These are phyloP conservation scores for Rhodotorula kratochvilovae DNA, from an alignment of 768 basidiomycete genomes.

Conservation along the genomic window DNA sequence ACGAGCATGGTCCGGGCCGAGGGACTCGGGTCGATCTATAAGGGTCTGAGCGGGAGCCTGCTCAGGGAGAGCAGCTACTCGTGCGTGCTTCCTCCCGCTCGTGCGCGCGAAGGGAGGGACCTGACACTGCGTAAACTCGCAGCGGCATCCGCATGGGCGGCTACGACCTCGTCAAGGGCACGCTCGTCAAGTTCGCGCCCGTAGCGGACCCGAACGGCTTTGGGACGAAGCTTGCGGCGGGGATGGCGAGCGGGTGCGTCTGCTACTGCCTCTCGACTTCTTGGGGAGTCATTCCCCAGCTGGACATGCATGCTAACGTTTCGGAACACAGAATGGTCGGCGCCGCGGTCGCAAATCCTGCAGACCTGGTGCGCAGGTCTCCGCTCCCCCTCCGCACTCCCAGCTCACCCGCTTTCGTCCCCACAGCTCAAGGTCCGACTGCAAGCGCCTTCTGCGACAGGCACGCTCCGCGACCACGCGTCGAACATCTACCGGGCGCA, in stretches of 20 bases:
- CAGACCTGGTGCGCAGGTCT: constrained; percentile 30
- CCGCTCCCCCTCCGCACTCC: background rate
- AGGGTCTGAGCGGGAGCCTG: constrained; percentile 32
- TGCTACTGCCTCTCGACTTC: background rate
- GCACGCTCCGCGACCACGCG: constrained; percentile 26
- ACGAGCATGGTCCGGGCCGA: constrained; percentile 39
- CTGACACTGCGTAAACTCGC: background rate
- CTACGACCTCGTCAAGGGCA: constrained; percentile 40
- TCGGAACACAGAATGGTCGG: constrained; percentile 21
- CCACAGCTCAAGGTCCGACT: constrained; percentile 42
- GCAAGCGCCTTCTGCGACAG: constrained; percentile 34
- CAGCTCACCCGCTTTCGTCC: background rate
- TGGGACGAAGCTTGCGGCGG: constrained; percentile 29
- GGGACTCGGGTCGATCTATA: constrained; percentile 29
- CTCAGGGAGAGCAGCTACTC: constrained; percentile 28
- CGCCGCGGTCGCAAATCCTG: constrained; percentile 42
- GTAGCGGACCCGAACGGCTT: constrained; percentile 31
- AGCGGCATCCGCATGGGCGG: constrained; percentile 42
- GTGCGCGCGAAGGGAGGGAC: too few relatives aligned
- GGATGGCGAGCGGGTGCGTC: constrained; percentile 33
- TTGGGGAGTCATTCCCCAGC: too few relatives aligned
- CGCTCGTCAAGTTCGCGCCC: constrained; percentile 17
- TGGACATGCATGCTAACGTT: too few relatives aligned
- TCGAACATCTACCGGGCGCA: background rate
- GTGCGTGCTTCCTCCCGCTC: constrained; percentile 2